Conservation (phyloP, 2,329 filamentous ascomycete genomes). For the Clonostachys solani region DNA sequence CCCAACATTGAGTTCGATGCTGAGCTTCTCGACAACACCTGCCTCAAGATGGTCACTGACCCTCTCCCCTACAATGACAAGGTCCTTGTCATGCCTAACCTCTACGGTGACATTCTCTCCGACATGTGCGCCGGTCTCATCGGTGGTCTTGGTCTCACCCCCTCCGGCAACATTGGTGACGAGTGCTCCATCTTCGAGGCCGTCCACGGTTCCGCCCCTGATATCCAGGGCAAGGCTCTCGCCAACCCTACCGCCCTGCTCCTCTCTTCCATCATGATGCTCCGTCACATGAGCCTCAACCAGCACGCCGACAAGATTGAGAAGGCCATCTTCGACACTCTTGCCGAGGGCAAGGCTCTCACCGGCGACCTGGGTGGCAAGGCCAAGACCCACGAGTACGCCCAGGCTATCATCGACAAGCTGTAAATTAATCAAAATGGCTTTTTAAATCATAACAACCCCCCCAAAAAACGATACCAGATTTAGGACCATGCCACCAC, state of each 20-base stretch:
- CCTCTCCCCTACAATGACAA: conserved; percentile 98
- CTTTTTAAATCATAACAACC: no score
- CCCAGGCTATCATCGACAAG: conserved; percentile 78
- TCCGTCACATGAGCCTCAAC: conserved; percentile 93
- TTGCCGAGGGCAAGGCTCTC: conserved; percentile 93
- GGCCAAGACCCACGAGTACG: conserved; percentile 93
- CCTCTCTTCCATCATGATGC: conserved; percentile 97
- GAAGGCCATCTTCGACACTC: conserved; percentile 89
- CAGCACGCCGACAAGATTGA: conserved; percentile 85
- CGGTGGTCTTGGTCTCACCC: conserved; percentile 92
- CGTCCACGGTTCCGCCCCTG: conserved; percentile 94
- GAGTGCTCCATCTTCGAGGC: conserved; percentile 99
- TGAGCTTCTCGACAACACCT: conserved; percentile 98
- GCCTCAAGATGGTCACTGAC: conserved; percentile 97
- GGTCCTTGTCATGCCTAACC: conserved; percentile 96
- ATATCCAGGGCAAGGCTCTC: conserved; percentile 92
- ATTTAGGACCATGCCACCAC: no score
- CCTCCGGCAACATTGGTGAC: conserved; percentile 97
- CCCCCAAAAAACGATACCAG: no score
- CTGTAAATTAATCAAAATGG: conserved; percentile 38
- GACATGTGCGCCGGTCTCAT: conserved; percentile 99
- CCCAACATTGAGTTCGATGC: conserved; percentile 94
- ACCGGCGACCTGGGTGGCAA: conserved; percentile 96
- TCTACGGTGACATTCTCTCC: conserved; percentile 98
- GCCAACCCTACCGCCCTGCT: conserved; percentile 97